phyloP scores from a whole-genome alignment of 768 basidiomycete genomes.

The Hypholoma fasciculare region DNA sequence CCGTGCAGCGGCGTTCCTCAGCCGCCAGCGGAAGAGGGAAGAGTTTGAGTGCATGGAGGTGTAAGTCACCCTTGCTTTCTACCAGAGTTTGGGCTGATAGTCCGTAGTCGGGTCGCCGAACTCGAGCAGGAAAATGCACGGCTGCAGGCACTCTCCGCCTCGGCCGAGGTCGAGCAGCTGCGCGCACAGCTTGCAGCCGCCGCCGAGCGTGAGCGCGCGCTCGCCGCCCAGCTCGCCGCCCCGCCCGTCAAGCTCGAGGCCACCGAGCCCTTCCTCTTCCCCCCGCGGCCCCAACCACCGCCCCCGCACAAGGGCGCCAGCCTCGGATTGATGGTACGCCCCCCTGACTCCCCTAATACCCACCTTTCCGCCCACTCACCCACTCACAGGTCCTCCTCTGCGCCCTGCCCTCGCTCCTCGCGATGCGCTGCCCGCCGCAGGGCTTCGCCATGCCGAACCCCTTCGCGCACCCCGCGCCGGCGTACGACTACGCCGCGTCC shows the following conservation, averaged over 20 bases:
- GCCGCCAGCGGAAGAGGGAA: slow-evolving; percentile 87
- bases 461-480: slow-evolving; percentile 34
- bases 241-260: slow-evolving; percentile 59
- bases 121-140: slow-evolving; percentile 83
- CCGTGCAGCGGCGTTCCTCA: slow-evolving; percentile 89
- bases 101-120: slow-evolving; percentile 72
- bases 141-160: slow-evolving; percentile 60
- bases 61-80: slow-evolving; percentile 47
- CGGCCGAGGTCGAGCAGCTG: slow-evolving; percentile 62
- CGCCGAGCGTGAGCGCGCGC: slow-evolving; percentile 65
- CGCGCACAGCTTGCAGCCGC: slow-evolving; percentile 63
- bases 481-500: slow-evolving; percentile 47
- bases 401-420: slow-evolving; percentile 72
- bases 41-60: slow-evolving; percentile 91
- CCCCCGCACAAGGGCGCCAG: slow-evolving; percentile 60
- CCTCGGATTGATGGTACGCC: slow-evolving; percentile 69
- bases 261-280: slow-evolving; percentile 49
- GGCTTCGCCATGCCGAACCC: slow-evolving; percentile 57
- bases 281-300: slow-evolving; percentile 40
- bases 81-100: not conserved
- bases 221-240: slow-evolving; percentile 58
- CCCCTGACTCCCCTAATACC: slow-evolving; percentile 8
- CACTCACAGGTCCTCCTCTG: slow-evolving; percentile 70
- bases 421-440: slow-evolving; percentile 58
- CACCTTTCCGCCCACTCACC: not conserved